A percentile compares a stretch with the other conserved stretches of the same genome.
phyloP scores from a whole-genome alignment of 2,329 filamentous ascomycete species.

The Neonectria magnoliae region DNA sequence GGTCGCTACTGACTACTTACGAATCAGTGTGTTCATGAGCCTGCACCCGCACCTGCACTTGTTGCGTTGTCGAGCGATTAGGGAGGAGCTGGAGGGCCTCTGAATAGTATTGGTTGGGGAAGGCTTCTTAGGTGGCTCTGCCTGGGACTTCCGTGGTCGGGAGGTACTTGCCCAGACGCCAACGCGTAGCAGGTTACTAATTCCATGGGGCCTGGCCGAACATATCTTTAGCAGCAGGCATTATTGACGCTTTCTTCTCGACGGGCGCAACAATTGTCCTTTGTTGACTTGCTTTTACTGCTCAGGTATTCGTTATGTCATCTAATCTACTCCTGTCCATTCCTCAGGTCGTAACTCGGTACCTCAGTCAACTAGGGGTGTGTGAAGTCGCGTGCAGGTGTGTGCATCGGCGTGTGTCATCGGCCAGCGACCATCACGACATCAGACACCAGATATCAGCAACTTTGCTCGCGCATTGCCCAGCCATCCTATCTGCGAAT shows the following conservation, averaged over 20 bases:
- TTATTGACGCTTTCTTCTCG: neutral
- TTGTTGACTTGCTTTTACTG: slow-evolving; percentile 11
- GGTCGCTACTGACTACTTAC: slow-evolving; percentile 22
- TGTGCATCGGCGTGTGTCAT: slow-evolving; percentile 22
- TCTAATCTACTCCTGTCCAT: slow-evolving; percentile 12
- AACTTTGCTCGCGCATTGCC: neutral
- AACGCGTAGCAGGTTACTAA: neutral
- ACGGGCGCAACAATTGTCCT: slow-evolving; percentile 8
- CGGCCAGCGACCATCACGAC: slow-evolving; percentile 11
- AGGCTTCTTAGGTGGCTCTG: slow-evolving; percentile 15
- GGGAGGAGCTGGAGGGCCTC: slow-evolving; percentile 10
- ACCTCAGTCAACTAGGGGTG: neutral
- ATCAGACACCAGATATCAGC: slow-evolving; percentile 5
- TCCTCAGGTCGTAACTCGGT: slow-evolving; percentile 12
- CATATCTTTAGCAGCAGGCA: neutral
- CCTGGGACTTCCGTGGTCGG: neutral
- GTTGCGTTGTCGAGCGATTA: slow-evolving; percentile 17
- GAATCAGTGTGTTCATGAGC: slow-evolving; percentile 31
- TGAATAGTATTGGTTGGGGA: slow-evolving; percentile 18
- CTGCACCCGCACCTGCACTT: slow-evolving; percentile 16
- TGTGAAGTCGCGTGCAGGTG: neutral
- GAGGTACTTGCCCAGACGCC: neutral
- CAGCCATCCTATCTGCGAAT: neutral
- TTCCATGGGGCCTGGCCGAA: neutral
- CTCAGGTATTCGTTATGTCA: neutral